A percentile compares a stretch with the other conserved stretches of the same genome.
These are phyloP conservation scores for Aspergillus glaucus DNA, from an alignment of 2,329 filamentous ascomycete genomes.

Conservation along the genomic window DNA sequence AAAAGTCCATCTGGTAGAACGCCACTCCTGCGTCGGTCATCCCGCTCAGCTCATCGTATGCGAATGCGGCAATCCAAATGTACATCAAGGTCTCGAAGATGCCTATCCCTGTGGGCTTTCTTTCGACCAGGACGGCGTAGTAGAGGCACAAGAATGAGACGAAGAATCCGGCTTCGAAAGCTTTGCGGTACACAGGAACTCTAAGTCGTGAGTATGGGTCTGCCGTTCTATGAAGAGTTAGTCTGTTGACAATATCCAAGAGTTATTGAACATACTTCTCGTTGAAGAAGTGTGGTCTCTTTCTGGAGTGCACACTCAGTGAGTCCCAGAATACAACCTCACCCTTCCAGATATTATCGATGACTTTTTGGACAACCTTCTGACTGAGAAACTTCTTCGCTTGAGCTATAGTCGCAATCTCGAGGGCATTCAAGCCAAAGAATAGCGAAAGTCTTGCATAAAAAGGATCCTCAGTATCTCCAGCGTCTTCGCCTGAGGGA, in stretches of 20 bases:
- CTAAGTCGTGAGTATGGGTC: conserved; percentile 70
- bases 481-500: not conserved
- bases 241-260: conserved; percentile 3
- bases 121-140: conserved; percentile 75
- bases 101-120: conserved; percentile 61
- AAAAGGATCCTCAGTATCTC: conserved; percentile 37
- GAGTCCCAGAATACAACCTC: conserved; percentile 83
- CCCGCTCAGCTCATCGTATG: conserved; percentile 80
- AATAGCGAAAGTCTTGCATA: conserved; percentile 62
- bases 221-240: conserved; percentile 39
- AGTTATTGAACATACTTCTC: conserved; percentile 30
- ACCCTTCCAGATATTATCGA: conserved; percentile 79
- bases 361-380: conserved; percentile 71
- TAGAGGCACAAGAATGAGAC: conserved; percentile 70
- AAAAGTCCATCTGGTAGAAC: conserved; percentile 78
- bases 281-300: conserved; percentile 72
- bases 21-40: conserved; percentile 79
- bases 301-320: conserved; percentile 65
- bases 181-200: conserved; percentile 78
- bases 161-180: conserved; percentile 79
- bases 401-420: conserved; percentile 74
- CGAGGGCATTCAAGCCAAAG: conserved; percentile 73
- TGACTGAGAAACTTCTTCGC: conserved; percentile 83
- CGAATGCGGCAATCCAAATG: conserved; percentile 79
- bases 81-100: conserved; percentile 67